A percentile compares a stretch with the other conserved stretches of the same genome.
Conservation (phyloP, 2,329 filamentous ascomycete species). For the Neocucurbitaria cava region DNA sequence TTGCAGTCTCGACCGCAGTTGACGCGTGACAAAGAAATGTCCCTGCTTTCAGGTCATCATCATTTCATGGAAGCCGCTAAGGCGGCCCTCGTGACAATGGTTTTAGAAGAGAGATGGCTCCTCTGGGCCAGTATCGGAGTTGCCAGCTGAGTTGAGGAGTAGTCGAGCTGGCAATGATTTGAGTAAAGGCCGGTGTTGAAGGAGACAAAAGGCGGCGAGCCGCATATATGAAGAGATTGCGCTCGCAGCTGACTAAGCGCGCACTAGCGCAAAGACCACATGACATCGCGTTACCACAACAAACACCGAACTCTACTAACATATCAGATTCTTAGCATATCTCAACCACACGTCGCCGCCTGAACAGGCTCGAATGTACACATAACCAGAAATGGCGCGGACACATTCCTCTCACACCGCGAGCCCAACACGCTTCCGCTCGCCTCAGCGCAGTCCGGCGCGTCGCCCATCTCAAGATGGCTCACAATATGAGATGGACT, state of each 20-base stretch:
- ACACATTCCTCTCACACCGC: constrained; percentile 45
- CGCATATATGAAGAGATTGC: constrained; percentile 27
- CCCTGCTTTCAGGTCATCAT: constrained; percentile 72
- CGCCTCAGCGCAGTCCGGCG: constrained; percentile 37
- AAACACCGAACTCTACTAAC: constrained; percentile 21
- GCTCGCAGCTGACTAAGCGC: constrained; percentile 21
- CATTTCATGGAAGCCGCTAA: constrained; percentile 68
- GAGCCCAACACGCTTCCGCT: constrained; percentile 41
- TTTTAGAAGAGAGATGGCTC: constrained; percentile 74
- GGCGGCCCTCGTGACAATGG: constrained; percentile 77
- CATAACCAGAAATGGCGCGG: constrained; percentile 36
- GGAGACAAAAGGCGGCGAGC: constrained; percentile 19
- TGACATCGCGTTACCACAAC: constrained; percentile 26
- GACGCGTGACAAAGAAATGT: constrained; percentile 55
- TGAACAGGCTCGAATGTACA: constrained; percentile 1
- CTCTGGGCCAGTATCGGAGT: constrained; percentile 77
- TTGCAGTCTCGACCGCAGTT: constrained; percentile 21
- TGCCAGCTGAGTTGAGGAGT: constrained; percentile 66
- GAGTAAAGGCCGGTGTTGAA: constrained; percentile 70
- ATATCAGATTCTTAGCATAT: constrained; percentile 30
- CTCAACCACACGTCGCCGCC: constrained; percentile 1
- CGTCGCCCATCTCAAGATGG: constrained; percentile 40
- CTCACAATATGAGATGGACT: constrained; percentile 49
- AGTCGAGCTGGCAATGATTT: constrained; percentile 73
- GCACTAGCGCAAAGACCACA: not conserved